Base-by-base conservation (phyloP, 306 rosid species). In the Lotus japonicus region DNA sequence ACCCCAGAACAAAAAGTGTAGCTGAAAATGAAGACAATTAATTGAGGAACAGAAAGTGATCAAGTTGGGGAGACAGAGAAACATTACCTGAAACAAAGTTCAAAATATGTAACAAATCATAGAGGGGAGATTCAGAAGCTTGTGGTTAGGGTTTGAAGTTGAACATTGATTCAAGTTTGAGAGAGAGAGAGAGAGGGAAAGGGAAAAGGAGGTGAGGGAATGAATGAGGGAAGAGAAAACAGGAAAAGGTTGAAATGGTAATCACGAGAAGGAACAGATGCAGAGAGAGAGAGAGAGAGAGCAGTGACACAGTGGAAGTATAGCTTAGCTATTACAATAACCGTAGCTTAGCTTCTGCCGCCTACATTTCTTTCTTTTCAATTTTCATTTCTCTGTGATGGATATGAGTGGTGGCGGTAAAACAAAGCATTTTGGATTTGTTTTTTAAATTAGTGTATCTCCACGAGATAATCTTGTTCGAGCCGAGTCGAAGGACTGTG, bases 191-290 rank as follows among this genome's bases (percentile, higher is more conserved):
- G 26, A 21, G 26, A n/a, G n/a, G 44, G 19, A 63, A 15, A 31
- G 41, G 13, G 23, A 28, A 23, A 62, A 10, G 48, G 38, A 53
- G 11, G 28, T 11, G 62, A 54, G 64, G 8, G 56, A 75, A 78
- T 49, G 83, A 84, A 77, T 73, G 83, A 74, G 74, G 86, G 80
- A 51, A 84, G 86, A 80, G 75, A 58, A 45, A 45, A 39, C 36
- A 42, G 14, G 55, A 77, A 78, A 71, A 71, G 68, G 67, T 78
- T 33, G 83, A 72, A 72, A 80, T 75, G 77, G 61, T 68, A 83
- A 80, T 89, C 92, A 89, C 88, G 87, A 84, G 96, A 84, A 85
- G 72, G 69, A 62, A 56, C 73, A 81, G 84, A 59, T 42, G 21
- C 46, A 58, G 68, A 58, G 51, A 18, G 23, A 21, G 3, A 53